Evolutionary conservation across 768 basidiomycete genomes (phyloP).

Genomic region (Amanita fuliginea): DNA sequence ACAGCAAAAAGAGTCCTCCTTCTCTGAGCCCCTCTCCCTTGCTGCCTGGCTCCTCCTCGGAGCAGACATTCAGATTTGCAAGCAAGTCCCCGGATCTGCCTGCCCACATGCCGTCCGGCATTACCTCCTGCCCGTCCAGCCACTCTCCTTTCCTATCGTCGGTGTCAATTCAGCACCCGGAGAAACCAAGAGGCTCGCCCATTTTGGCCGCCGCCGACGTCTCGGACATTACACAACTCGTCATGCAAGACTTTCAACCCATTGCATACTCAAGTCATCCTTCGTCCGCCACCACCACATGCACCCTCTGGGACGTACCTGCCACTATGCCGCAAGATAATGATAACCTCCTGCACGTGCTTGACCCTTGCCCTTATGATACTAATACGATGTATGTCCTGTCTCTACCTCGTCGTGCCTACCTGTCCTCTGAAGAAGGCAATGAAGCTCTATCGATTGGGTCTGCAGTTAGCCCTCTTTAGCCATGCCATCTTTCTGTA

Average conservation of each 20-base stretch:
- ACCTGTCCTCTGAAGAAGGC: too few relatives aligned
- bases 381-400: too few relatives aligned
- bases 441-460: too few relatives aligned
- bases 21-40: not conserved
- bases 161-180: not conserved
- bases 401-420: too few relatives aligned
- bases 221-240: not conserved
- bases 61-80: not conserved
- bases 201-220: not conserved
- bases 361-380: too few relatives aligned
- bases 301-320: not conserved
- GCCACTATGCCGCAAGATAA: not conserved
- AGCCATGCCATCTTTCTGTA: too few relatives aligned
- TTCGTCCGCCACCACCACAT: not conserved
- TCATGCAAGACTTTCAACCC: conserved; percentile 1
- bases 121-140: not conserved
- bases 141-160: not conserved
- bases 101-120: not conserved
- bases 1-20: not conserved
- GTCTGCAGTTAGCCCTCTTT: too few relatives aligned
- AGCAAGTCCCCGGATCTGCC: not conserved
- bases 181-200: not conserved
- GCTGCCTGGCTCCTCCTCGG: not conserved
- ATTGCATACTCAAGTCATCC: not conserved
- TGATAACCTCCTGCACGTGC: too few relatives aligned